Conservation (phyloP, 306 rosid species). For the Comarum palustre region DNA sequence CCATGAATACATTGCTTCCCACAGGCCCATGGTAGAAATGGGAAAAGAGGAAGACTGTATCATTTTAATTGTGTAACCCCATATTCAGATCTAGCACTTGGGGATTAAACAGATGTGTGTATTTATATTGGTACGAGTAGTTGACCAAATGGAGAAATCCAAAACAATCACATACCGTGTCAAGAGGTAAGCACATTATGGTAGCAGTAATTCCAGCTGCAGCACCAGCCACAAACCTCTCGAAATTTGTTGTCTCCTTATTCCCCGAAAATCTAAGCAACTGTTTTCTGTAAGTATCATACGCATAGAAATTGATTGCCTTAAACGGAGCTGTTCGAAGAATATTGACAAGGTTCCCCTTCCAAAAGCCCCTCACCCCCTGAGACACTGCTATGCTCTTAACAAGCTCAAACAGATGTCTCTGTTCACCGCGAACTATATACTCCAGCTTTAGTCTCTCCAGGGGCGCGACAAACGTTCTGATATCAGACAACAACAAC, state of each 20-base stretch:
- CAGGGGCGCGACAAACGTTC: slow-evolving; percentile 94
- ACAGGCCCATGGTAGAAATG: neutral
- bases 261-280: slow-evolving; percentile 63
- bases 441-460: slow-evolving; percentile 98
- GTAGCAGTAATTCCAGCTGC: slow-evolving; percentile 91
- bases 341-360: slow-evolving; percentile 81
- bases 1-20: neutral
- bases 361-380: slow-evolving; percentile 96
- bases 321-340: slow-evolving; percentile 97
- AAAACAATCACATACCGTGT: slow-evolving; percentile 62
- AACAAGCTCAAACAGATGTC: slow-evolving; percentile 58
- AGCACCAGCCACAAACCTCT: slow-evolving; percentile 96
- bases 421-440: slow-evolving; percentile 79
- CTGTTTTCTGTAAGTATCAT: slow-evolving; percentile 86
- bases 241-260: slow-evolving; percentile 75
- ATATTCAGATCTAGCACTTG: neutral
- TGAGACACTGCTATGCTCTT: slow-evolving; percentile 65
- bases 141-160: neutral
- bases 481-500: slow-evolving; percentile 28
- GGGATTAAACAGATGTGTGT: neutral
- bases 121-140: slow-evolving; percentile 1
- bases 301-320: slow-evolving; percentile 86
- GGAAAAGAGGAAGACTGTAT: neutral
- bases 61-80: neutral
- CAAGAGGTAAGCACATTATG: slow-evolving; percentile 82